Conservation (phyloP, 2,329 filamentous ascomycete species). For the Lasiodiplodia theobromae region DNA sequence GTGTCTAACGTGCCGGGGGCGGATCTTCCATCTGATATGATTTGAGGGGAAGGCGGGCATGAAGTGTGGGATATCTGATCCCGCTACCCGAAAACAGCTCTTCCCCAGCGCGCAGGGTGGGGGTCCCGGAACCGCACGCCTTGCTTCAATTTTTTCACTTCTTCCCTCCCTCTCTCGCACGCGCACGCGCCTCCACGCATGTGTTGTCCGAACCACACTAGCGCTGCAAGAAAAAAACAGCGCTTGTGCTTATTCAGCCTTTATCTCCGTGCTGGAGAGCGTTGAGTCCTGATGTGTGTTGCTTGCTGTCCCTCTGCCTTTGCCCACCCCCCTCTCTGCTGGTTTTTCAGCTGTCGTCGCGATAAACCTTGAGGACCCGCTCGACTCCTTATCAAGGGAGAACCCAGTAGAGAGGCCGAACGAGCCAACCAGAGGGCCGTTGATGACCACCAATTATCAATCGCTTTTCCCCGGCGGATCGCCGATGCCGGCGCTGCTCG, state of each 20-base stretch:
- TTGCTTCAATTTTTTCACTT: neutral
- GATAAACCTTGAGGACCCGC: neutral
- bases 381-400: neutral
- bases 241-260: neutral
- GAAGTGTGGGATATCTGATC: constrained; percentile 24
- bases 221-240: neutral
- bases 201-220: neutral
- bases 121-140: neutral
- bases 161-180: neutral
- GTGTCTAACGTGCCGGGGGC: neutral
- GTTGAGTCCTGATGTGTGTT: neutral
- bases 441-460: constrained; percentile 20
- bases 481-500: constrained; percentile 12
- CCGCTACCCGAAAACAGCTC: constrained; percentile 12
- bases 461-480: constrained; percentile 8
- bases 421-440: constrained; percentile 13
- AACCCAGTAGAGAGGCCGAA: neutral
- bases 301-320: neutral
- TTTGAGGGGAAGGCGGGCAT: neutral
- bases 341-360: neutral
- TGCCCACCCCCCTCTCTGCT: neutral
- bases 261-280: neutral
- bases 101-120: neutral
- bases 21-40: constrained; percentile 20
- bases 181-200: neutral